A percentile compares a stretch with the other conserved stretches of the same genome.
Conservation (phyloP, 2,329 filamentous ascomycete genomes). For the Zymoseptoria ardabiliae region DNA sequence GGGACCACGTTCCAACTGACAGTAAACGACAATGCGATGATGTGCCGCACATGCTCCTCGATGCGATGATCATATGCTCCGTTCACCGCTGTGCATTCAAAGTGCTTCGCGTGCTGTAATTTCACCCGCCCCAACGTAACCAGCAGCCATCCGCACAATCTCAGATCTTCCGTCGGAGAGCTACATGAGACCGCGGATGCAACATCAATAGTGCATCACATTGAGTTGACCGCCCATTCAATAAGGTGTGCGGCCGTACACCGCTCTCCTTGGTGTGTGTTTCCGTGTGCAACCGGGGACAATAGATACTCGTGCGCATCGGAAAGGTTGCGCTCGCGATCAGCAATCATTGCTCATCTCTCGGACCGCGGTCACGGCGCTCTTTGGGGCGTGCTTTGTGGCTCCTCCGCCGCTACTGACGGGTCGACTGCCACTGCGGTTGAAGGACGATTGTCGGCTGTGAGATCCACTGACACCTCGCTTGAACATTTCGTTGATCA, state of each 20-base stretch:
- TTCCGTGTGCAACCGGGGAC: slow-evolving; percentile 5
- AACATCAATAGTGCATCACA: slow-evolving; percentile 11
- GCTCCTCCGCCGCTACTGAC: slow-evolving; percentile 16
- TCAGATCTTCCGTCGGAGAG: slow-evolving; percentile 16
- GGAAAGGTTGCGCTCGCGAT: slow-evolving; percentile 1
- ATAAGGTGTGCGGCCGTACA: slow-evolving; percentile 2
- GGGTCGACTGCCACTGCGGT: slow-evolving; percentile 7
- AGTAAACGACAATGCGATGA: slow-evolving; percentile 9
- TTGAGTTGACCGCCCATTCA: slow-evolving; percentile 6
- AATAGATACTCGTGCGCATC: background rate
- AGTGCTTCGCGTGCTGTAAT: slow-evolving; percentile 19
- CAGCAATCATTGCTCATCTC: slow-evolving; percentile 12
- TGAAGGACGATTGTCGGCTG: slow-evolving; percentile 18
- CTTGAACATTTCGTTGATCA: slow-evolving; percentile 59
- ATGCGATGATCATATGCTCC: slow-evolving; percentile 7
- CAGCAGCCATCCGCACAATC: slow-evolving; percentile 9
- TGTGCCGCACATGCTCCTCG: slow-evolving; percentile 9
- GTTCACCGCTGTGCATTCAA: slow-evolving; percentile 15
- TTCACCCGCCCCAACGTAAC: slow-evolving; percentile 1
- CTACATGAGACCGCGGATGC: slow-evolving; percentile 12
- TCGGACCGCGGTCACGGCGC: slow-evolving; percentile 5
- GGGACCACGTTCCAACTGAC: slow-evolving; percentile 5
- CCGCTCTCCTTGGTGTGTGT: slow-evolving; percentile 8
- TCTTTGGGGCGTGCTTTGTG: slow-evolving; percentile 1
- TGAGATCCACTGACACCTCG: slow-evolving; percentile 32